Conservation (phyloP, 2,329 filamentous ascomycete species). For the Apiospora saccharicola region DNA sequence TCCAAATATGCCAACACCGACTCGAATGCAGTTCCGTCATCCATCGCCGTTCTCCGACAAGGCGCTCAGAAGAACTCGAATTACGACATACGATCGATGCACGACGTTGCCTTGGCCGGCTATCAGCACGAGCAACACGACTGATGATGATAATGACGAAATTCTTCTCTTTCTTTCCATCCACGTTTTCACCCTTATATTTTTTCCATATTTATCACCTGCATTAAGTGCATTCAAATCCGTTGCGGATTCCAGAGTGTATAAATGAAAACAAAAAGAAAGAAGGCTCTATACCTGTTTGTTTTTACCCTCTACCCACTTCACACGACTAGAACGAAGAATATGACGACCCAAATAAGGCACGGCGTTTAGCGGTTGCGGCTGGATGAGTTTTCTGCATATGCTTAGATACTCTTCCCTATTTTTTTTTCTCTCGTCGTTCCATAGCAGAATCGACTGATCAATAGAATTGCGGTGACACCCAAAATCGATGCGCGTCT, state of each 20-base stretch:
- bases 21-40: background rate
- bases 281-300: conserved; percentile 10
- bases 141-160: background rate
- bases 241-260: background rate
- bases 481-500: background rate
- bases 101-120: conserved; percentile 41
- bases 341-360: conserved; percentile 19
- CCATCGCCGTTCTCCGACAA: conserved; percentile 4
- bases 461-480: conserved; percentile 20
- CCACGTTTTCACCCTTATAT: background rate
- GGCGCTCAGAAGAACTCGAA: conserved; percentile 26
- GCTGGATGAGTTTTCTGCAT: conserved; percentile 9
- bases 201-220: background rate
- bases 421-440: background rate
- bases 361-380: conserved; percentile 18
- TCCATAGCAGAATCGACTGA: conserved; percentile 11
- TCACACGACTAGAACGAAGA: conserved; percentile 1
- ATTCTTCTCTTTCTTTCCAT: background rate
- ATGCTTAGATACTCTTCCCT: conserved; percentile 6
- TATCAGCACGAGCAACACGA: conserved; percentile 30
- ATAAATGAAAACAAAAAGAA: background rate
- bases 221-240: background rate
- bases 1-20: background rate
- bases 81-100: conserved; percentile 42
- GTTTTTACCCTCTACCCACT: background rate